These are phyloP conservation scores for Podospora appendiculata DNA, from an alignment of 495 filamentous ascomycete genomes.

Conservation along the genomic window DNA sequence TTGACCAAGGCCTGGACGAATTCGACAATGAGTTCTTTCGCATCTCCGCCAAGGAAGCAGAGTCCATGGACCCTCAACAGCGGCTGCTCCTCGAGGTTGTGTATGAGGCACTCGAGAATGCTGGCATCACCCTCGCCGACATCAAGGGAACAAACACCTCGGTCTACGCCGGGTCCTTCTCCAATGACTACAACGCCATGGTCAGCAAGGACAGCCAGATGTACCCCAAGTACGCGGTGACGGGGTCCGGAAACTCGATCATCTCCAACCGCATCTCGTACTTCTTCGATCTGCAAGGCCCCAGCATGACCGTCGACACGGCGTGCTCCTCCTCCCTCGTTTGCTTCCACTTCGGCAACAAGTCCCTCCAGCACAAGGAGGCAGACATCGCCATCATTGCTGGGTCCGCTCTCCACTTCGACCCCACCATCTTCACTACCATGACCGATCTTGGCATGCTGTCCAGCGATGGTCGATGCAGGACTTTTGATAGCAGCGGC, in stretches of 20 bases:
- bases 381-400: too few relatives aligned
- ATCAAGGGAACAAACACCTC: constrained; percentile 31
- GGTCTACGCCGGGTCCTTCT: constrained; percentile 23
- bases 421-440: too few relatives aligned
- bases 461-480: constrained; percentile 32
- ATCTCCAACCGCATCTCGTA: constrained; percentile 44
- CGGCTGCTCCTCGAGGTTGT: constrained; percentile 67
- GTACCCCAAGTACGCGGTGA: constrained; percentile 38
- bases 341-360: too few relatives aligned
- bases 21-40: constrained; percentile 52
- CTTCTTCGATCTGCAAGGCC: constrained; percentile 35
- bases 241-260: constrained; percentile 17
- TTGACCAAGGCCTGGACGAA: too few relatives aligned
- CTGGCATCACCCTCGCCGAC: constrained; percentile 60
- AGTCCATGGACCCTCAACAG: constrained; percentile 57
- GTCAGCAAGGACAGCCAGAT: constrained; percentile 19
- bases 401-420: too few relatives aligned
- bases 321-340: constrained; percentile 40
- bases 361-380: too few relatives aligned
- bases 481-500: constrained; percentile 49
- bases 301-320: constrained; percentile 36
- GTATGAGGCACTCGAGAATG: constrained; percentile 71
- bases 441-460: too few relatives aligned
- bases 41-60: constrained; percentile 50
- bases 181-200: constrained; percentile 23